Evolutionary conservation across 2,329 filamentous ascomycete genomes (phyloP).

Genomic region (Neofusicoccum laricinum): DNA sequence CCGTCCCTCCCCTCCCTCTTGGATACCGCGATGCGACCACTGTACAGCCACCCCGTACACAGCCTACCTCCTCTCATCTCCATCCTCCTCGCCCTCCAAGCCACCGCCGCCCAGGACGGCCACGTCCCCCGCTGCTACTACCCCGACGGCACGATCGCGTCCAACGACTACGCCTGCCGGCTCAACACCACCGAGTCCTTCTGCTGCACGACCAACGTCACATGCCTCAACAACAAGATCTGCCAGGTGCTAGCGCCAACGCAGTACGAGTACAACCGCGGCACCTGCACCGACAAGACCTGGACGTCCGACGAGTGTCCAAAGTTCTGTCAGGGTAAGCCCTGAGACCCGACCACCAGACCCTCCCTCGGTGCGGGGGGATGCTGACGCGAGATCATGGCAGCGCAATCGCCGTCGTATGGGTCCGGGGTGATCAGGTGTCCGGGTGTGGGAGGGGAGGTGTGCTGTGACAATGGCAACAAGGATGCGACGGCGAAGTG

Average conservation of each 20-base stretch:
- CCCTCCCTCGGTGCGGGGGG: not conserved
- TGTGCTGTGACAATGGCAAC: constrained; percentile 10
- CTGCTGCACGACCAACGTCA: constrained; percentile 10
- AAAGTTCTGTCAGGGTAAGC: constrained; percentile 2
- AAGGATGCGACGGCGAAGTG: constrained; percentile 1
- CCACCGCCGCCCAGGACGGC: not conserved
- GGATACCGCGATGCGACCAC: no score
- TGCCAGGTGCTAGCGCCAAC: not conserved
- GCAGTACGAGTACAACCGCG: constrained; percentile 10
- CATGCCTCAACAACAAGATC: constrained; percentile 12
- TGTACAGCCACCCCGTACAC: no score
- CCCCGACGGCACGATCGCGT: constrained; percentile 4
- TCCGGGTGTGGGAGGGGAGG: not conserved
- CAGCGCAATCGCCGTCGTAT: not conserved
- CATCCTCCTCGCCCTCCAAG: not conserved
- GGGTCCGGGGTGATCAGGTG: constrained; percentile 1
- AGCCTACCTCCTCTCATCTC: not conserved
- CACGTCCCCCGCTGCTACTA: constrained; percentile 12
- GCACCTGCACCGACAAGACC: constrained; percentile 13
- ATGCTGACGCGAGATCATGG: not conserved
- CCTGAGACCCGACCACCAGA: not conserved
- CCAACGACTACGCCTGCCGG: constrained; percentile 13
- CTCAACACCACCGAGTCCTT: constrained; percentile 5
- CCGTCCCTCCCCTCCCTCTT: no score
- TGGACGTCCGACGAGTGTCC: constrained; percentile 9